Evolutionary conservation across 352 stramenopile species (phyloP), one percentile per base, ranked within the genome.

Genomic region (Phytophthora europaea): DNA sequence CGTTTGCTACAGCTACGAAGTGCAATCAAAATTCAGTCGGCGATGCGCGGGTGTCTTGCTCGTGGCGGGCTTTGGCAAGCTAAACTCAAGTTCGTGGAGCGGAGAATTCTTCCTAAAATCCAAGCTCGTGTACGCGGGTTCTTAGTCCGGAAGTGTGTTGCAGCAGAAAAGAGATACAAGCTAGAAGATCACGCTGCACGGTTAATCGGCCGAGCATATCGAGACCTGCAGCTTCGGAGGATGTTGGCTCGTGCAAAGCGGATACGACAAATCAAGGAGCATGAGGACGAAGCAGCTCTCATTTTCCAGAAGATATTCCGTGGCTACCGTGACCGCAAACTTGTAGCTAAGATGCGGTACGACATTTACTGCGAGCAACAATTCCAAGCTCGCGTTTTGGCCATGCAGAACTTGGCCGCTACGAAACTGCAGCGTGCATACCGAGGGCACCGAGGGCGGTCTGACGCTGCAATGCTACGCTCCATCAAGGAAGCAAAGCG

Each of bases 41-140:
- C 91, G 5, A 95, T 97, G 72, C 87, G 92, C 18, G 87, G 92
- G 0, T 95, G 89, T 28, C 76, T 96, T 23, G 80, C 84, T 20
- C 81, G 90, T 22, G 88, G 89, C 15, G 92, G 92, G 9, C 78
- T 97, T 5, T 87, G 79, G 78, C 78, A 90, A 51, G 84, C 88
- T 33, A 93, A 90, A 33, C 79, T 93, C 23, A 80, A 82, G 12
- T 91, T 86, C 59, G 85, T 96, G 7, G 85, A 92, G 54, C 77
- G 79, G 31, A 78, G 69, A 23, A 80, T 87, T 43, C 69, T 97
- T 9, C 88, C 92, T 2, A 88, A 85, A 45, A 90, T 95, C 13
- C 92, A 98, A 74, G 92, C 79, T 13, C 81, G 80, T n/a, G 78
- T 94, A 3, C 88, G 92, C 57, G 90, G 92, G n/a, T 94, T 93